Evolutionary conservation across 176 grass and related monocot species (phyloP).

Genomic region (Carex cristatella): DNA sequence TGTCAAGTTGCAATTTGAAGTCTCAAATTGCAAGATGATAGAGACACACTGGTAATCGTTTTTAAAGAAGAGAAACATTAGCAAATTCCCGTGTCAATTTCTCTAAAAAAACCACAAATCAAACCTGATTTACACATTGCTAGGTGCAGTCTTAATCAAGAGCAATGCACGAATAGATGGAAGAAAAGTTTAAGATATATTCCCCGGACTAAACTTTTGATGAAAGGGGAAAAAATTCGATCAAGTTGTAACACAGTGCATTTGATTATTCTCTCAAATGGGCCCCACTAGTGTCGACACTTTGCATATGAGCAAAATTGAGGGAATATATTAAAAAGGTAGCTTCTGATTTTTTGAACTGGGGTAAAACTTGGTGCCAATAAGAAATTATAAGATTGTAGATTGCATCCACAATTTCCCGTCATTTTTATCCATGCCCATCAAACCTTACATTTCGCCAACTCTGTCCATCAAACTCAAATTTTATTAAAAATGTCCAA

Average conservation of each 20-base stretch:
- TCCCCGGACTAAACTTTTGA: constrained; percentile 38
- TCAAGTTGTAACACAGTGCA: constrained; percentile 27
- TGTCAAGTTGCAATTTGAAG: constrained; percentile 16
- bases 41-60: neutral
- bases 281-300: constrained; percentile 39
- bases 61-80: neutral
- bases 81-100: constrained; percentile 11
- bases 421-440: too few species aligned
- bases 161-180: constrained; percentile 30
- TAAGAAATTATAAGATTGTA: neutral
- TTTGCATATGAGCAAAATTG: constrained; percentile 21
- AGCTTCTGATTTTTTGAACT: neutral
- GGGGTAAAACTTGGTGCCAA: neutral
- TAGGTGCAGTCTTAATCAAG: constrained; percentile 26
- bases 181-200: constrained; percentile 46
- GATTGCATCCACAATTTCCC: too few species aligned
- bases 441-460: too few species aligned
- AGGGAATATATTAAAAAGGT: neutral
- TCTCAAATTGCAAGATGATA: constrained; percentile 15
- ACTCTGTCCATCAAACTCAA: too few species aligned
- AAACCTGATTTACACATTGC: constrained; percentile 14
- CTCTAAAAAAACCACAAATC: constrained; percentile 9
- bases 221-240: constrained; percentile 29
- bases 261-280: constrained; percentile 27
- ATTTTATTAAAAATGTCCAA: too few species aligned